phyloP scores from a whole-genome alignment of 179 eudicot species.

The Silene vulgaris region DNA sequence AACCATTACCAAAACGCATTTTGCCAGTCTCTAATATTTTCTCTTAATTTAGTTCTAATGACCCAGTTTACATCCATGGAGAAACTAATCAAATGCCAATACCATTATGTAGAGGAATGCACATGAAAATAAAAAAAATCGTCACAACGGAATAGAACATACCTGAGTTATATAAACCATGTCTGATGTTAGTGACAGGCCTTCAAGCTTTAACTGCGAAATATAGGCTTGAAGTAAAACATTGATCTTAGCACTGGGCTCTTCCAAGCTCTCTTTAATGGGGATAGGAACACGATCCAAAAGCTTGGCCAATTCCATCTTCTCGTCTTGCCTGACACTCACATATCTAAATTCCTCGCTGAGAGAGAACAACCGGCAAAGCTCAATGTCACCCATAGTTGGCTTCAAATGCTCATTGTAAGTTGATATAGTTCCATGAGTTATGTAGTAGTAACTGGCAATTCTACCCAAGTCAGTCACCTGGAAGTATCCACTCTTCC shows the following conservation, averaged over 20 bases:
- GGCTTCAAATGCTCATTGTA: slow-evolving; percentile 94
- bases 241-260: slow-evolving; percentile 95
- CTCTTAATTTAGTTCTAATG: not conserved
- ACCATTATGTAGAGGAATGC: not conserved
- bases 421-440: slow-evolving; percentile 80
- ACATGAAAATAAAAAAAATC: slow-evolving; percentile 8
- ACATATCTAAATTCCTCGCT: slow-evolving; percentile 92
- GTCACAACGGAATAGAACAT: slow-evolving; percentile 14
- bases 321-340: slow-evolving; percentile 92
- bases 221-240: slow-evolving; percentile 93
- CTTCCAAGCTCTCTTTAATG: slow-evolving; percentile 86
- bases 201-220: slow-evolving; percentile 89
- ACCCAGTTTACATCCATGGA: not conserved
- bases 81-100: not conserved
- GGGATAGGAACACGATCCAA: slow-evolving; percentile 88
- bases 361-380: slow-evolving; percentile 87
- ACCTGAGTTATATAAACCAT: slow-evolving; percentile 97
- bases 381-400: slow-evolving; percentile 97
- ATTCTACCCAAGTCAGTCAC: slow-evolving; percentile 91
- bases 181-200: slow-evolving; percentile 81
- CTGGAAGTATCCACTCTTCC: slow-evolving; percentile 96
- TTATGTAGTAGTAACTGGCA: slow-evolving; percentile 88
- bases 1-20: not conserved
- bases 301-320: slow-evolving; percentile 87
- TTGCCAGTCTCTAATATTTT: not conserved